Base-by-base conservation (phyloP, 129 eudicot species). In the Flaveria sonorensis region DNA sequence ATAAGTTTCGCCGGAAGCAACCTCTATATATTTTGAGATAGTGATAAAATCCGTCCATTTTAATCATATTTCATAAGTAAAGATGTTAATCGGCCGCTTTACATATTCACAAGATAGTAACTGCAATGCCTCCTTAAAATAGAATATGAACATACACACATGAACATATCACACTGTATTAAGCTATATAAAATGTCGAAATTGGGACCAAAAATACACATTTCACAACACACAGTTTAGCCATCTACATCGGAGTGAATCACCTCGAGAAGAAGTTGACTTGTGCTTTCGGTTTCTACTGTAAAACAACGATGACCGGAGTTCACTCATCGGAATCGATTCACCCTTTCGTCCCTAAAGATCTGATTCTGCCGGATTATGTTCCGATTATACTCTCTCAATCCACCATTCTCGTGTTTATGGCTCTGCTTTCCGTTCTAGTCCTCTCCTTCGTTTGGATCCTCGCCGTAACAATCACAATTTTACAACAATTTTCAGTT, bases 281-380 rank as follows among this genome's bases (percentile, higher is more conserved):
- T 53, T 79, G 60, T 42, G 56, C 13, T 20, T 40, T 24, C 18
- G 18, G 24, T 36, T 36, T 36, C 40, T 36, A 36, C 40, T 20
- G 47, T 12, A 21, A 10, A 66, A n/a, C 40, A 65, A 73, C 70
- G 32, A 59, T 67, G 68, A 42, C 55, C 42, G 72, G 79, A 73
- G 68, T 73, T 47, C 8, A 78, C 15, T 24, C 82, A 56, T 70
- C 77, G n/a, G 86, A 52, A 66, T 39, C 70, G 26, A 74, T 53
- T 82, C 98, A 93, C 81, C 98, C 97, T 8, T 93, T 81, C 43
- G 56, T 89, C 28, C 97, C 97, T 1, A 65, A 23, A 70, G 96
- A 93, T 81, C 84, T 90, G 50, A 59, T 73, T 77, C 83, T 93
- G 77, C 87, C 89, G 18, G 97, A 86, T 85, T 93, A 66, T 70